Evolutionary conservation across 352 stramenopile species (phyloP).

Genomic region (Phytophthora capsici): DNA sequence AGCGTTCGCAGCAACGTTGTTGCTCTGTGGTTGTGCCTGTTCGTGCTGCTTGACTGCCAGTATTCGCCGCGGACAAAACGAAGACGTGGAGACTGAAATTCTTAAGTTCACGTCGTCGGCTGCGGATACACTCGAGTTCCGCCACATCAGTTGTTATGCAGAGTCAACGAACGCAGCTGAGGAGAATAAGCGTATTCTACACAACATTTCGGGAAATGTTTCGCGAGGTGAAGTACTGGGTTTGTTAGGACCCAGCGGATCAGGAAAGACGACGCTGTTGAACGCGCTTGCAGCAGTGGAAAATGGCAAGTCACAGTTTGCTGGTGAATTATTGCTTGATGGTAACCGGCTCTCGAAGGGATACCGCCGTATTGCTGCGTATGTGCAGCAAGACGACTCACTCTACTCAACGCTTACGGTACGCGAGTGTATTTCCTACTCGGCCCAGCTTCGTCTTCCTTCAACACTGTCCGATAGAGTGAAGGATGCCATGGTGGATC

Average conservation of each 20-base stretch:
- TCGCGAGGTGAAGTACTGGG: constrained; percentile 69
- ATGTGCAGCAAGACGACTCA: constrained; percentile 89
- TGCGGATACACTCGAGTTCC: constrained; percentile 61
- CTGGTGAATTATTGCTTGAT: constrained; percentile 72
- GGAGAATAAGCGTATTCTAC: constrained; percentile 54
- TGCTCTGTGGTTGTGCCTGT: constrained; percentile 26
- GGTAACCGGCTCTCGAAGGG: constrained; percentile 53
- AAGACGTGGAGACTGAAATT: constrained; percentile 52
- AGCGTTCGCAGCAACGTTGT: constrained; percentile 14
- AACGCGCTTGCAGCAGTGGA: constrained; percentile 80
- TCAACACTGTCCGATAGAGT: constrained; percentile 49
- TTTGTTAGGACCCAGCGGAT: constrained; percentile 77
- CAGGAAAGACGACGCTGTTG: constrained; percentile 84
- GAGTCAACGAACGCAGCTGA: constrained; percentile 5
- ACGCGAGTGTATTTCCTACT: constrained; percentile 86
- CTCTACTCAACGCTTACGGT: constrained; percentile 86
- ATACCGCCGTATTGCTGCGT: constrained; percentile 82
- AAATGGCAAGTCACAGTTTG: constrained; percentile 60
- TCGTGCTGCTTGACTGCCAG: constrained; percentile 26
- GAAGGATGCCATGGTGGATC: constrained; percentile 75
- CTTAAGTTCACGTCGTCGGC: constrained; percentile 51
- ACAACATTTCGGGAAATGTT: constrained; percentile 63
- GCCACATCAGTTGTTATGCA: constrained; percentile 58
- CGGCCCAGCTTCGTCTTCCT: constrained; percentile 75
- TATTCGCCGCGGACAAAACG: constrained; percentile 13